Percentiles rank a stretch among this genome's conserved stretches.
These are phyloP conservation scores for Arthrobotrys iridis DNA, from an alignment of 2,329 filamentous ascomycete genomes.

Conservation along the genomic window DNA sequence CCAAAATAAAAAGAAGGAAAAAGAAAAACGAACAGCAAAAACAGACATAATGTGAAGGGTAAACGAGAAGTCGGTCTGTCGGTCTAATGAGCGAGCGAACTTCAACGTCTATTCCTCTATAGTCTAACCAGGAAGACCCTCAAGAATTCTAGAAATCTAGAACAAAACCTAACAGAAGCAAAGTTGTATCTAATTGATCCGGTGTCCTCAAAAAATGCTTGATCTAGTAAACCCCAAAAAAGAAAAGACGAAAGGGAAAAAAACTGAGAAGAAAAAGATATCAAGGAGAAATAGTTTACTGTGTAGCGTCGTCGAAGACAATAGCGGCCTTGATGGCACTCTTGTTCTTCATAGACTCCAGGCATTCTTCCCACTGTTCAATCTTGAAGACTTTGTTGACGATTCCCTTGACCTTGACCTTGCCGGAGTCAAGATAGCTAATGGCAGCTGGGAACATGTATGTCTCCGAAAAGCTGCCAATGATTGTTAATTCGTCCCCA, in stretches of 20 bases:
- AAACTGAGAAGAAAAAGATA: neutral
- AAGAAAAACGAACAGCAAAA: neutral
- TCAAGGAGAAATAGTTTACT: neutral
- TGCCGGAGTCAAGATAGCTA: constrained; percentile 69
- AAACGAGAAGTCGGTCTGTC: neutral
- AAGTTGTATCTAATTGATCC: neutral
- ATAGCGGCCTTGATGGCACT: constrained; percentile 78
- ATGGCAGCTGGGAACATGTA: constrained; percentile 74
- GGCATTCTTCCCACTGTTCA: constrained; percentile 76
- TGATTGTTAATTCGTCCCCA: constrained; percentile 75
- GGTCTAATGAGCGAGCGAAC: neutral
- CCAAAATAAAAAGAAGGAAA: neutral
- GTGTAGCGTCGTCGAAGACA: constrained; percentile 69
- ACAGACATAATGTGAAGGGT: neutral
- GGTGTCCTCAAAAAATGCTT: constrained; percentile 10
- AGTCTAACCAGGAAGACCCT: neutral
- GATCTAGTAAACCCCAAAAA: neutral
- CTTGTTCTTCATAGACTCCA: constrained; percentile 77
- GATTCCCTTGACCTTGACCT: constrained; percentile 73
- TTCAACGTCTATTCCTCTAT: constrained; percentile 1
- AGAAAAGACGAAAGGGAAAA: neutral
- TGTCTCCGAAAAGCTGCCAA: constrained; percentile 77
- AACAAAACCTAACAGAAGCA: neutral
- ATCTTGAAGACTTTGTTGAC: constrained; percentile 78
- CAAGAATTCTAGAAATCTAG: constrained; percentile 4